These are phyloP conservation scores for Amylostereum chailletii DNA, from an alignment of 1,284 basidiomycete genomes.

Conservation along the genomic window DNA sequence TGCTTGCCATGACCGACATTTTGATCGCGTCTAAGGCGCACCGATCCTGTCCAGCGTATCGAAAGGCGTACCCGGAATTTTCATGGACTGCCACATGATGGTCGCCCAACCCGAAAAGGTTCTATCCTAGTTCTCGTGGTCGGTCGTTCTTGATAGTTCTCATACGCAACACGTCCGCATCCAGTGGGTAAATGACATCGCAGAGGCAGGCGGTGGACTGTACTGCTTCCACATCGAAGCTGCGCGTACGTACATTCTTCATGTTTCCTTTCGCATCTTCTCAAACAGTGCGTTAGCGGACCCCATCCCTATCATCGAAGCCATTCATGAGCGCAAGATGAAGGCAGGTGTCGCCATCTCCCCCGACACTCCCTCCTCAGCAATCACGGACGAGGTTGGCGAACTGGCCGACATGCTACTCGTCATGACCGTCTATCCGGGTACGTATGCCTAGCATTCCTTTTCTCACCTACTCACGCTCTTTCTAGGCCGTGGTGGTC, in stretches of 20 bases:
- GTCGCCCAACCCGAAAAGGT: constrained; percentile 90
- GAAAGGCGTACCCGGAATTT: constrained; percentile 88
- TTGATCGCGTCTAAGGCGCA: constrained; percentile 49
- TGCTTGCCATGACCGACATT: background rate
- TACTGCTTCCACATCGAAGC: constrained; percentile 99
- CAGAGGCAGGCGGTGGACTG: constrained; percentile 87
- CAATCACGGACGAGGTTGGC: constrained; percentile 79
- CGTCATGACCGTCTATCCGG: constrained; percentile 96
- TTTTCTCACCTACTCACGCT: background rate
- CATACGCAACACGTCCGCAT: background rate
- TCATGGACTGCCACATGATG: constrained; percentile 99
- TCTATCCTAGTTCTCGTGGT: constrained; percentile 1
- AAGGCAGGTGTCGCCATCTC: constrained; percentile 92
- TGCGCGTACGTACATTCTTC: constrained; percentile 49
- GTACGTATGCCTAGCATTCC: constrained; percentile 25
- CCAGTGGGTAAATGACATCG: constrained; percentile 95
- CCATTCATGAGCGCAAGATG: constrained; percentile 76
- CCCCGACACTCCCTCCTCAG: constrained; percentile 80
- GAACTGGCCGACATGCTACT: constrained; percentile 85
- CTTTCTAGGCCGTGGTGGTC: constrained; percentile 75
- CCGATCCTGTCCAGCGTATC: constrained; percentile 86
- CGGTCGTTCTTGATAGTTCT: background rate
- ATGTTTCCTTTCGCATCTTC: background rate
- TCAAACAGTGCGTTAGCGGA: constrained; percentile 39
- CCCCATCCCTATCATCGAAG: constrained; percentile 64